Percentiles rank a stretch among this genome's conserved stretches.
Conservation (phyloP, 768 basidiomycete species). For the Piloderma croceum region DNA sequence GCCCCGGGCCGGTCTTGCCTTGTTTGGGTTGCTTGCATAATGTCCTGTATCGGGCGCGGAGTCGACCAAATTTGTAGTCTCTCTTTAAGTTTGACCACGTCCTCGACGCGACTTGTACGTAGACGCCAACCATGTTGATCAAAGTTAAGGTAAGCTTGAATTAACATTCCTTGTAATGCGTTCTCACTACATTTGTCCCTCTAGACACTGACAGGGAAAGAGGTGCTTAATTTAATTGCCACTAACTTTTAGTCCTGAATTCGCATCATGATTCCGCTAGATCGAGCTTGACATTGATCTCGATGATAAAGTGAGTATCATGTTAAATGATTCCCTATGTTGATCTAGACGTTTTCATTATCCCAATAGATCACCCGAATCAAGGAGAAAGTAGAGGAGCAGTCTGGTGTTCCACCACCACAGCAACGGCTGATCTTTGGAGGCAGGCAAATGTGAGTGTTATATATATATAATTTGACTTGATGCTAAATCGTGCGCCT, state of each 20-base stretch:
- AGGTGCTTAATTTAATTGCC: conserved; percentile 45
- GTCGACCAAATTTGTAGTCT: too few species aligned
- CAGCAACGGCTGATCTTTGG: conserved; percentile 93
- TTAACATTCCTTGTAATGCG: conserved; percentile 4
- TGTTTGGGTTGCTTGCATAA: too few species aligned
- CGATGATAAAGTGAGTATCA: conserved; percentile 66
- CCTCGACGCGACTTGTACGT: background rate
- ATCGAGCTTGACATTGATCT: conserved; percentile 94
- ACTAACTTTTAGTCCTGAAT: conserved; percentile 9
- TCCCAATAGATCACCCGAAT: conserved; percentile 74
- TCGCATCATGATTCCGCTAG: conserved; percentile 30
- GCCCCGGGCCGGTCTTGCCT: too few species aligned
- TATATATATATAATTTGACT: conserved; percentile 1
- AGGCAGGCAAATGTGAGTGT: conserved; percentile 88
- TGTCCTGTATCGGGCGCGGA: too few species aligned
- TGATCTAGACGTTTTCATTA: background rate
- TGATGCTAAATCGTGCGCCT: background rate
- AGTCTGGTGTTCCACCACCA: conserved; percentile 93
- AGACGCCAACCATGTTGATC: conserved; percentile 57
- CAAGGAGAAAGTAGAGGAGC: conserved; percentile 98
- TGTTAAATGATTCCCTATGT: too few species aligned
- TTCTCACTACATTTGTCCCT: conserved; percentile 1
- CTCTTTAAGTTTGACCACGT: too few species aligned
- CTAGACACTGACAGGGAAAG: conserved; percentile 95
- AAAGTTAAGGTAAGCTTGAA: conserved; percentile 71